Percentiles rank a stretch among this genome's conserved stretches.
These are phyloP conservation scores for Cordyceps tenuipes DNA, from an alignment of 2,329 filamentous ascomycete genomes.

Conservation along the genomic window DNA sequence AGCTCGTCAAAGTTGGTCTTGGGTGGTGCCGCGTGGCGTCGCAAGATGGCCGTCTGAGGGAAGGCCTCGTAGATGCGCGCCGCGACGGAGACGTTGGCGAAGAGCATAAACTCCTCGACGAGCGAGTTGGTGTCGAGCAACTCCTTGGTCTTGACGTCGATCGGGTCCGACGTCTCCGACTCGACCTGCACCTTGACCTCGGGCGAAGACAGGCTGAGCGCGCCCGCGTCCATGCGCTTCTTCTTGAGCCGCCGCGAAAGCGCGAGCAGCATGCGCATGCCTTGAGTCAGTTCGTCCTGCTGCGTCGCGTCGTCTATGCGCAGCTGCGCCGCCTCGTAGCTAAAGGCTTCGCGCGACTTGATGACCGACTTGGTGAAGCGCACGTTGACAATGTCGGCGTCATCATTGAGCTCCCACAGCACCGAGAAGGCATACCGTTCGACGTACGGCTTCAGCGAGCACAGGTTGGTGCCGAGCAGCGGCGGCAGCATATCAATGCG, in stretches of 20 bases:
- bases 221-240: constrained; percentile 93
- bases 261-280: constrained; percentile 78
- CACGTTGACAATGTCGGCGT: constrained; percentile 78
- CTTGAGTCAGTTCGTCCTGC: constrained; percentile 78
- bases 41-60: constrained; percentile 88
- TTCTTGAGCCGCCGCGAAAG: constrained; percentile 90
- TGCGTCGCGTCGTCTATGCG: constrained; percentile 85
- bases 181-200: constrained; percentile 95
- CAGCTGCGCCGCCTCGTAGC: constrained; percentile 91
- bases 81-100: constrained; percentile 93
- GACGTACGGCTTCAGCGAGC: constrained; percentile 95
- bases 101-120: constrained; percentile 98
- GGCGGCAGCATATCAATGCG: constrained; percentile 99
- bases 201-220: constrained; percentile 90
- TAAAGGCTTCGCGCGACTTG: constrained; percentile 91
- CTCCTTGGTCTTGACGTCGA: constrained; percentile 93
- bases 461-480: constrained; percentile 90
- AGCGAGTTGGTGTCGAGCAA: constrained; percentile 93
- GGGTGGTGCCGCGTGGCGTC: constrained; percentile 84
- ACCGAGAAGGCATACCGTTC: constrained; percentile 84
- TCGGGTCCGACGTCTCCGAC: constrained; percentile 89
- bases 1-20: constrained; percentile 97
- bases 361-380: constrained; percentile 97
- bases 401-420: constrained; percentile 77
- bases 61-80: constrained; percentile 84